Conservation (phyloP, 306 rosid genomes). For the Hippophae tibetana region DNA sequence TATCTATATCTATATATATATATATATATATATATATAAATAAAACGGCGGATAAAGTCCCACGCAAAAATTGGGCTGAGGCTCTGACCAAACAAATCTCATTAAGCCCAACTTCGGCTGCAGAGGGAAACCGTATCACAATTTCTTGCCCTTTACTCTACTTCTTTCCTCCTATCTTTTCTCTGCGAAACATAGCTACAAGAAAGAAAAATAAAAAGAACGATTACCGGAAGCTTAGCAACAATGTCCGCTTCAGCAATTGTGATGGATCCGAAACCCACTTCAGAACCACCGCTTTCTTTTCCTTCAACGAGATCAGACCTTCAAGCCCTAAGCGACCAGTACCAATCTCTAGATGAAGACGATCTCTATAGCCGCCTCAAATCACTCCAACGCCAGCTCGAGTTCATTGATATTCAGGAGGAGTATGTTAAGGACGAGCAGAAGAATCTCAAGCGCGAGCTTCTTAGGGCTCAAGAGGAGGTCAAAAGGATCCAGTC, state of each 20-base stretch:
- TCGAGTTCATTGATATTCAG: constrained; percentile 86
- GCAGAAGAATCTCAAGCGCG: constrained; percentile 92
- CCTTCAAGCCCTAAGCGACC: constrained; percentile 30
- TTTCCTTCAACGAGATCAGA: constrained; percentile 51
- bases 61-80: no score
- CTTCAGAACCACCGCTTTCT: constrained; percentile 55
- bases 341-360: constrained; percentile 37
- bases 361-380: constrained; percentile 83
- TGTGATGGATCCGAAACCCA: constrained; percentile 61
- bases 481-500: constrained; percentile 98
- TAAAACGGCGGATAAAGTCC: no score
- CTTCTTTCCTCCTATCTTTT: neutral
- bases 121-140: no score
- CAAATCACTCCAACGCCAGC: constrained; percentile 68
- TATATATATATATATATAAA: no score
- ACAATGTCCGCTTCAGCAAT: constrained; percentile 71
- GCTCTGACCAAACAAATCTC: no score
- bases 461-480: constrained; percentile 88
- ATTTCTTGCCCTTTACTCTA: neutral
- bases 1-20: no score
- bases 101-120: no score
- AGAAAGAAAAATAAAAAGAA: neutral
- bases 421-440: constrained; percentile 92
- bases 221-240: neutral
- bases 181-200: neutral